Conservation (phyloP, 768 basidiomycete genomes). For the Boletus rubescentipes region DNA sequence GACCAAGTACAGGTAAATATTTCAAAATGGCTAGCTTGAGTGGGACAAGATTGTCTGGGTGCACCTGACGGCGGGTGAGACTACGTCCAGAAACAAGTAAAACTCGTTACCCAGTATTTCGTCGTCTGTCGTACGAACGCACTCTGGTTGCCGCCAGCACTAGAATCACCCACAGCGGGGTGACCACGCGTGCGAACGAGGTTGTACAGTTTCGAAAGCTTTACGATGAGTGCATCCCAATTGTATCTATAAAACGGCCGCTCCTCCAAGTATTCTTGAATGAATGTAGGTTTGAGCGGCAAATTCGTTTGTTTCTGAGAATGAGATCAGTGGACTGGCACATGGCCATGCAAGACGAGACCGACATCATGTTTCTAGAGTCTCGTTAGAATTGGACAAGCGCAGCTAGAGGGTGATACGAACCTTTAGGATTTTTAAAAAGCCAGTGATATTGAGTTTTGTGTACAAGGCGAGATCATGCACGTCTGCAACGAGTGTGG, state of each 20-base stretch:
- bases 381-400: constrained; percentile 5
- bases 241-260: constrained; percentile 97
- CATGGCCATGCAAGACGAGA: neutral
- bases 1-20: constrained; percentile 92
- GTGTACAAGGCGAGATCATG: constrained; percentile 92
- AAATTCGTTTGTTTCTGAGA: constrained; percentile 87
- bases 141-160: constrained; percentile 92
- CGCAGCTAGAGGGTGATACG: constrained; percentile 9
- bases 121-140: constrained; percentile 99
- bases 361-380: constrained; percentile 88
- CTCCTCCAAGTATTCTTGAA: constrained; percentile 89
- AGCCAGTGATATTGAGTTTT: constrained; percentile 97
- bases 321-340: constrained; percentile 7
- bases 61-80: constrained; percentile 46
- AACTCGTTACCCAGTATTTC: constrained; percentile 90
- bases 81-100: neutral
- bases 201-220: constrained; percentile 92
- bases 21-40: constrained; percentile 91
- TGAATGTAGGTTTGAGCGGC: constrained; percentile 81
- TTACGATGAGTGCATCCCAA: constrained; percentile 94
- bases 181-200: constrained; percentile 94
- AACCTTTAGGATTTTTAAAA: constrained; percentile 97
- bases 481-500: constrained; percentile 89
- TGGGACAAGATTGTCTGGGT: constrained; percentile 92
- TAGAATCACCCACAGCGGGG: constrained; percentile 89